Percentiles rank a stretch among this genome's conserved stretches.
Conservation (phyloP, 768 basidiomycete species). For the Phylloporus scabripes region DNA sequence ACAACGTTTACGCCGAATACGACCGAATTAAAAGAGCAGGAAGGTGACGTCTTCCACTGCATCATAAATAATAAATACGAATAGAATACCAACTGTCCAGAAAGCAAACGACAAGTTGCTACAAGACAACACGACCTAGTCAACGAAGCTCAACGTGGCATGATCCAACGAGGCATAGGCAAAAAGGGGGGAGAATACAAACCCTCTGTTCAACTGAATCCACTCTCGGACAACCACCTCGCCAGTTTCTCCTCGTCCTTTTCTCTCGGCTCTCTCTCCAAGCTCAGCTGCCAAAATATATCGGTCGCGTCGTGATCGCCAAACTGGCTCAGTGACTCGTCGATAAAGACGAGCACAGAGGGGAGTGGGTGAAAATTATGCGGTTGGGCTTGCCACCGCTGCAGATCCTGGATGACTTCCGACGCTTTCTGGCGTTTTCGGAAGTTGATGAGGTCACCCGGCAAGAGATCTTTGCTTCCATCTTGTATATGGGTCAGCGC, state of each 20-base stretch:
- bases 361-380: conserved; percentile 49
- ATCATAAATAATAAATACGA: conserved; percentile 8
- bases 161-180: neutral
- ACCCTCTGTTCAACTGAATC: conserved; percentile 28
- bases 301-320: conserved; percentile 31
- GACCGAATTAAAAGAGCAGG: neutral
- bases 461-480: conserved; percentile 48
- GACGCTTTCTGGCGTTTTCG: conserved; percentile 50
- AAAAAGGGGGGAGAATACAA: neutral
- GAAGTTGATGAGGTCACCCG: conserved; percentile 50
- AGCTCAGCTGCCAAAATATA: conserved; percentile 41
- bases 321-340: conserved; percentile 35
- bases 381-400: conserved; percentile 49
- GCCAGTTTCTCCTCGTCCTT: conserved; percentile 48
- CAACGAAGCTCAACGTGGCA: neutral
- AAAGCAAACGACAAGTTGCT: neutral
- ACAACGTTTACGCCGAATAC: neutral
- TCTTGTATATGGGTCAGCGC: conserved; percentile 59
- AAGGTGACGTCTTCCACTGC: neutral
- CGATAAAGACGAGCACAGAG: conserved; percentile 40
- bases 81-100: conserved; percentile 3
- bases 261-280: conserved; percentile 51
- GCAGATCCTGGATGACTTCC: conserved; percentile 53
- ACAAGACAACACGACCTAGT: neutral
- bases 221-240: conserved; percentile 35